Conservation (phyloP, 2,329 filamentous ascomycete genomes). For the Pseudocercospora cruenta region DNA sequence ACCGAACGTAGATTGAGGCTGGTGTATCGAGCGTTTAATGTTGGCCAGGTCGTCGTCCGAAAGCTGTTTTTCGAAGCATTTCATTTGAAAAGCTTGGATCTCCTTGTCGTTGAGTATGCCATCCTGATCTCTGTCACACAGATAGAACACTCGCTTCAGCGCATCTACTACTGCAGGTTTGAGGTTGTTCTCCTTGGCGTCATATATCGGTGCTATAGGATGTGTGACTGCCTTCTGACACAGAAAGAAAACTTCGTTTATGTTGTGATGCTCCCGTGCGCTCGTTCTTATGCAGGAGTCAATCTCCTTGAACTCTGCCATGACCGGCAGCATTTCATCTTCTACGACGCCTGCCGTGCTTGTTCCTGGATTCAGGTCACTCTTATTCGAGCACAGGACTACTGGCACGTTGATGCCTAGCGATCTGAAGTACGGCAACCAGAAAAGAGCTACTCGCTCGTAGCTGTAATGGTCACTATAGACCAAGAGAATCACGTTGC, state of each 20-base stretch:
- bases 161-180: conserved; percentile 90
- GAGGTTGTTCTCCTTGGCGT: conserved; percentile 84
- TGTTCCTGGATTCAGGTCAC: conserved; percentile 74
- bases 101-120: conserved; percentile 88
- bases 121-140: conserved; percentile 96
- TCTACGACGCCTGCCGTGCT: conserved; percentile 84
- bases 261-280: conserved; percentile 86
- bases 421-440: conserved; percentile 97
- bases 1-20: conserved; percentile 39
- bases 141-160: conserved; percentile 86
- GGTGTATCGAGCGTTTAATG: conserved; percentile 85
- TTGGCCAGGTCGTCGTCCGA: conserved; percentile 80
- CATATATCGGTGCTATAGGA: conserved; percentile 92
- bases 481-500: conserved; percentile 93
- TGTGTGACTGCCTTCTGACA: conserved; percentile 98
- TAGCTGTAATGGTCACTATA: conserved; percentile 99
- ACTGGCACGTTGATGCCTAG: conserved; percentile 98
- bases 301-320: conserved; percentile 98
- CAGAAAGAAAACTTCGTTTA: conserved; percentile 93
- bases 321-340: conserved; percentile 96
- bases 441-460: conserved; percentile 93
- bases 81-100: conserved; percentile 85
- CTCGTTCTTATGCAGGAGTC: conserved; percentile 96
- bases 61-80: conserved; percentile 88
- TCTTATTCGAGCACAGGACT: conserved; percentile 95